phyloP scores from a whole-genome alignment of 2,329 filamentous ascomycete species.

The Penicillium sp. region DNA sequence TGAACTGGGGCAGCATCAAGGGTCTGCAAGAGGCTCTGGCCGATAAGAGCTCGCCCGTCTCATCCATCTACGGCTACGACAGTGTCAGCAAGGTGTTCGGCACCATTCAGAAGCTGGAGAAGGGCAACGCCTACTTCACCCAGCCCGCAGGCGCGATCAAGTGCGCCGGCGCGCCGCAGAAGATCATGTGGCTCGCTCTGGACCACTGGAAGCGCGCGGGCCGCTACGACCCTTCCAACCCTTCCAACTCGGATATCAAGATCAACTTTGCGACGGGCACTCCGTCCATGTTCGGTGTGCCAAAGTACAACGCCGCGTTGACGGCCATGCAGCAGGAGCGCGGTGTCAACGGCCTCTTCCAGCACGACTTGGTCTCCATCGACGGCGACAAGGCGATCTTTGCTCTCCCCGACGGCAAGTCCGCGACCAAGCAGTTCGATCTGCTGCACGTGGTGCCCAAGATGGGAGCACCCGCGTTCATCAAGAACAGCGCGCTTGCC shows the following conservation, averaged over 20 bases:
- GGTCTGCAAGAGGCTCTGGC: slow-evolving; percentile 55
- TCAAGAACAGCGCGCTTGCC: slow-evolving; percentile 52
- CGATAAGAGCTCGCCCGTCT: slow-evolving; percentile 48
- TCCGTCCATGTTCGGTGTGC: slow-evolving; percentile 57
- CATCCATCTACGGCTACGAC: slow-evolving; percentile 57
- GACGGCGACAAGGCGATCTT: slow-evolving; percentile 54
- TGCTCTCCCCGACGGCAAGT: slow-evolving; percentile 41
- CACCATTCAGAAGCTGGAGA: slow-evolving; percentile 46
- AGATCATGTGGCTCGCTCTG: slow-evolving; percentile 59
- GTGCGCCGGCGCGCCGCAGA: slow-evolving; percentile 59
- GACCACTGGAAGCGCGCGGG: slow-evolving; percentile 56
- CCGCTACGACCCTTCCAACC: slow-evolving; percentile 45
- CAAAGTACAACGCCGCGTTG: slow-evolving; percentile 55
- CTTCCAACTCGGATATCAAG: slow-evolving; percentile 44
- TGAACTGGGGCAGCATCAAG: slow-evolving; percentile 51
- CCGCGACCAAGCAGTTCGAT: slow-evolving; percentile 50
- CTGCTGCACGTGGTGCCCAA: slow-evolving; percentile 56
- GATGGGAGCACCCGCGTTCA: slow-evolving; percentile 55
- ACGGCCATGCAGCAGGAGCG: slow-evolving; percentile 53
- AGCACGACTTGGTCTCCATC: slow-evolving; percentile 53
- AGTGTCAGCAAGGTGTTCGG: slow-evolving; percentile 52
- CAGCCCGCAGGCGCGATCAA: slow-evolving; percentile 57
- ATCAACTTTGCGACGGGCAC: slow-evolving; percentile 55
- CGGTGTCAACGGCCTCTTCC: slow-evolving; percentile 56
- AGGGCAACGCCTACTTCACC: slow-evolving; percentile 56